Evolutionary conservation across 768 basidiomycete genomes (phyloP), one percentile per base, ranked within the genome.

Genomic region (Goffeauzyma gilvescens): DNA sequence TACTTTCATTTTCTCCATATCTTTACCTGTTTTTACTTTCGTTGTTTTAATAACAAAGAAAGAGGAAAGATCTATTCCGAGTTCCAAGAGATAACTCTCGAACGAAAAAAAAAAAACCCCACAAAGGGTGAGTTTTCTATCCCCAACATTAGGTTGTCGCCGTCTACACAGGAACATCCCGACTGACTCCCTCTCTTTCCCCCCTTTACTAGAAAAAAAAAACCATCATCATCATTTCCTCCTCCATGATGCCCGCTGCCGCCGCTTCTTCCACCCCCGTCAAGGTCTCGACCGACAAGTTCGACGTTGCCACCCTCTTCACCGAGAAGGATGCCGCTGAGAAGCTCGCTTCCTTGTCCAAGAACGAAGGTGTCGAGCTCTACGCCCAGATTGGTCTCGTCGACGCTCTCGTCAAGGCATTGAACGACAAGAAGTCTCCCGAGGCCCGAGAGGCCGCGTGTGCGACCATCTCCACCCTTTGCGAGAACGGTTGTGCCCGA

Each of bases 351-450:
- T 73, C 77, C 46, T 67, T 74, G 62, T 76, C 74, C 52, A 75
- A 84, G 76, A 83, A 83, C 68, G 74, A 81, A 44, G 85, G 86
- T 60, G 79, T 81, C 50, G 67, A 75, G 48, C 76, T 75, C 63
- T 74, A 93, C 60, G 69, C 71, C 47, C 69, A 75, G 49, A 67
- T 74, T 49, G 76, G 72, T 50, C 79, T 89, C 67, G 67, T 67
- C 27, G 78, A 77, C 42, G 79, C 82, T 55, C 65, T 75, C 50
- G 56, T 83, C 65, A 82, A 80, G 62, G 86, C 84, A 41, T 76
- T 93, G 50, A 71, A 70, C 66, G 85, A 93, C 76, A 96, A 95
- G 75, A 93, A 89, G 71, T 82, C 80, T 14, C 78, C 85, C 40
- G 80, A 78, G 49, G 74, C 80, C 50, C 85, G 89, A 62, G 83